Conservation (phyloP, 139 green algal species). For the Bryopsis sp. region DNA sequence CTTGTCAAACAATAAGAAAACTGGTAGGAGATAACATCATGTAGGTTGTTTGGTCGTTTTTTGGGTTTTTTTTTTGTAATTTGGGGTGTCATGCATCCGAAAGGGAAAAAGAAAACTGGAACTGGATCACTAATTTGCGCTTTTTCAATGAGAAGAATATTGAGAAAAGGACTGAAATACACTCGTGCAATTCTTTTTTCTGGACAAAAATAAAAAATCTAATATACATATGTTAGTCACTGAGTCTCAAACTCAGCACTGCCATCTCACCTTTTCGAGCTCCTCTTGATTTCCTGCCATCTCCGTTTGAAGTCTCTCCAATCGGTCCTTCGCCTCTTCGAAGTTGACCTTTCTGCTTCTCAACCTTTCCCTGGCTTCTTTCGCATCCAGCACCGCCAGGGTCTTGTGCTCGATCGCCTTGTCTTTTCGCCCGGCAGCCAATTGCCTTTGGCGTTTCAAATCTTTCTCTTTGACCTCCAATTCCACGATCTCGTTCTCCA, state of each 20-base stretch:
- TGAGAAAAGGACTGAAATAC: too few species aligned
- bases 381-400: conserved; percentile 60
- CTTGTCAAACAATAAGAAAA: too few species aligned
- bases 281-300: conserved; percentile 18
- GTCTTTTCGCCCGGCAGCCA: conserved; percentile 25
- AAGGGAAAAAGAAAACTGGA: too few species aligned
- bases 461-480: conserved; percentile 18
- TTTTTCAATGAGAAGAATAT: too few species aligned
- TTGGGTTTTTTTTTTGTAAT: too few species aligned
- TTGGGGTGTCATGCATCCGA: too few species aligned
- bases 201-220: background rate
- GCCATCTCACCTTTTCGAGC: conserved; percentile 20
- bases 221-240: background rate
- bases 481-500: conserved; percentile 29
- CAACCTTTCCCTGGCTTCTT: conserved; percentile 25
- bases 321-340: conserved; percentile 6
- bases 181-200: too few species aligned
- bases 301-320: conserved; percentile 22
- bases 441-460: background rate
- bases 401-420: conserved; percentile 37
- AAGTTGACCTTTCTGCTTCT: background rate
- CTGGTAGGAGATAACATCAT: too few species aligned
- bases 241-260: background rate
- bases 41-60: too few species aligned
- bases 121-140: too few species aligned